A percentile compares a stretch with the other conserved stretches of the same genome.
Conservation (phyloP, 2,329 filamentous ascomycete species). For the Diplodia sapinea region DNA sequence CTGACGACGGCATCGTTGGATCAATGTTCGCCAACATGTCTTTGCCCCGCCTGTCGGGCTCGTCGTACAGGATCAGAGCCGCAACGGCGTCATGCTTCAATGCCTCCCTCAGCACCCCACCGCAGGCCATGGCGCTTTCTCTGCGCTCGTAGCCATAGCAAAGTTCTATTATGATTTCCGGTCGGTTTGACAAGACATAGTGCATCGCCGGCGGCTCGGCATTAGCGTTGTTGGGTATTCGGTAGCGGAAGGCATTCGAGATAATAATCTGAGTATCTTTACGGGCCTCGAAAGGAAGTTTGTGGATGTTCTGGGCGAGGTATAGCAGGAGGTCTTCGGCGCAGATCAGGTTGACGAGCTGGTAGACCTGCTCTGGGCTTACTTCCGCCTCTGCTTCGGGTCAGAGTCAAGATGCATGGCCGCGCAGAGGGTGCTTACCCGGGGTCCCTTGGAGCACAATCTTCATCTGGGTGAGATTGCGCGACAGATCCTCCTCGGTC, state of each 20-base stretch:
- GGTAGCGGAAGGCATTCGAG: conserved; percentile 91
- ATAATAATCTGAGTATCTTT: conserved; percentile 97
- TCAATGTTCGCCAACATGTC: conserved; percentile 75
- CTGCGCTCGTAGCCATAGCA: conserved; percentile 89
- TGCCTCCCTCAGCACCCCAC: conserved; percentile 85
- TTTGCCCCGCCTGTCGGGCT: conserved; percentile 74
- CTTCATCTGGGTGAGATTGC: conserved; percentile 89
- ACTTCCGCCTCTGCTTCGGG: conserved; percentile 61
- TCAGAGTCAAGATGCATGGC: not conserved
- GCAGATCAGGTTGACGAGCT: conserved; percentile 82
- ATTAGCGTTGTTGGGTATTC: conserved; percentile 68
- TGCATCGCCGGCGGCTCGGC: conserved; percentile 83
- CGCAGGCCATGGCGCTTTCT: conserved; percentile 89
- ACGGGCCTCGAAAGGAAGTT: conserved; percentile 90
- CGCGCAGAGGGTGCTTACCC: conserved; percentile 59
- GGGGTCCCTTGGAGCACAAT: conserved; percentile 89
- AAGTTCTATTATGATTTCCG: conserved; percentile 78
- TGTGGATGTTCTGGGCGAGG: conserved; percentile 80
- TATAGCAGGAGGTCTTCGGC: conserved; percentile 87
- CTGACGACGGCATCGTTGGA: conserved; percentile 74
- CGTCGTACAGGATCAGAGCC: conserved; percentile 90
- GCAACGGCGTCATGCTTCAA: conserved; percentile 90
- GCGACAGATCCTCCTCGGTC: conserved; percentile 84
- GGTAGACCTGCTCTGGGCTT: conserved; percentile 84
- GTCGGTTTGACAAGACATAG: conserved; percentile 84